These are phyloP conservation scores for Pichia ethanolica DNA, from an alignment of 805 yeast genomes.

Conservation along the genomic window DNA sequence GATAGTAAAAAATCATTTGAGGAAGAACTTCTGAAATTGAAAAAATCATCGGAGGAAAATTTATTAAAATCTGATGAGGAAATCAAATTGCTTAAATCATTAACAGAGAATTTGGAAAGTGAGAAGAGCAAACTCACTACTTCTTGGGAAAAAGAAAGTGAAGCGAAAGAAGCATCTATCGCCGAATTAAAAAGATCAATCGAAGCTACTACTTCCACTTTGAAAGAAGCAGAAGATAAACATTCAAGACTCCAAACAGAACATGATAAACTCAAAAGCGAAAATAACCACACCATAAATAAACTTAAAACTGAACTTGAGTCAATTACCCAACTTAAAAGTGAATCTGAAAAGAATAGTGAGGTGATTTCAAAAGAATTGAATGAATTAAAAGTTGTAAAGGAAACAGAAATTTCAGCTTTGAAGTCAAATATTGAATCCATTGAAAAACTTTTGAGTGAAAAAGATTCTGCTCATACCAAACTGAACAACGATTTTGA, in stretches of 20 bases:
- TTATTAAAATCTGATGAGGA: constrained; percentile 16
- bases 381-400: not conserved
- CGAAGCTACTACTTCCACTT: constrained; percentile 46
- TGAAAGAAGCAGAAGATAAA: constrained; percentile 61
- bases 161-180: constrained; percentile 17
- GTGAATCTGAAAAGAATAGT: not conserved
- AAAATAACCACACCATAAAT: not conserved
- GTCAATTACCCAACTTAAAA: not conserved
- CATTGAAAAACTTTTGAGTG: not conserved
- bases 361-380: not conserved
- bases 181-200: constrained; percentile 15
- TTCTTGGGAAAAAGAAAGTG: not conserved
- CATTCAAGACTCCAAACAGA: constrained; percentile 60
- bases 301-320: not conserved
- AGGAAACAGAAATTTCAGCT: not conserved
- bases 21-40: not conserved
- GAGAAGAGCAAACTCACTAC: not conserved
- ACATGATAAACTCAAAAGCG: not conserved
- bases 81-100: constrained; percentile 50
- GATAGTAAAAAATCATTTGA: not conserved
- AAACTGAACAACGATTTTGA: not conserved
- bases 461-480: not conserved
- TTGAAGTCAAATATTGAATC: not conserved
- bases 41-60: not conserved
- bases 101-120: not conserved